A percentile compares a stretch with the other conserved stretches of the same genome.
phyloP scores from a whole-genome alignment of 495 filamentous ascomycete genomes.

The Entonaema liquescens region DNA sequence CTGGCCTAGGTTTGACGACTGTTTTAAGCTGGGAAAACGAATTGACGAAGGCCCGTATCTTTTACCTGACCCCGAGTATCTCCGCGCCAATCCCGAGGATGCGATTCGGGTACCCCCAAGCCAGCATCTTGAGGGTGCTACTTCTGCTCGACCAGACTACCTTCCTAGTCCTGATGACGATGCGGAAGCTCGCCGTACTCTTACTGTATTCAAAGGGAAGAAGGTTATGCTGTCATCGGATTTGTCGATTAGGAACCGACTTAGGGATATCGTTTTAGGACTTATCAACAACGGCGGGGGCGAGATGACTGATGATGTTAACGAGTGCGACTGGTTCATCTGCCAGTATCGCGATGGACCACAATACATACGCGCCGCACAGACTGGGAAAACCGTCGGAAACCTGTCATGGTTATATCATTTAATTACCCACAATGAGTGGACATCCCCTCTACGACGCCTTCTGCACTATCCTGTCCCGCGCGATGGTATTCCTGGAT shows the following conservation, averaged over 20 bases:
- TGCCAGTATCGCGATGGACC: conserved; percentile 86
- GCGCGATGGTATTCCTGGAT: conserved; percentile 77
- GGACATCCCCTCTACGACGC: conserved; percentile 80
- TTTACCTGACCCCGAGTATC: conserved; percentile 85
- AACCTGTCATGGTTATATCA: conserved; percentile 94
- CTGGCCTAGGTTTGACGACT: conserved; percentile 86
- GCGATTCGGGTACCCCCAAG: conserved; percentile 63
- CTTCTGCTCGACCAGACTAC: conserved; percentile 67
- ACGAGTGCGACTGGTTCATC: conserved; percentile 80
- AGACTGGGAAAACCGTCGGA: conserved; percentile 80
- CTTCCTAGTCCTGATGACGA: conserved; percentile 55
- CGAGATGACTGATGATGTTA: conserved; percentile 68
- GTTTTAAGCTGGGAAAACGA: conserved; percentile 84
- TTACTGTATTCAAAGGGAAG: conserved; percentile 72
- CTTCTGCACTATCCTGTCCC: conserved; percentile 91
- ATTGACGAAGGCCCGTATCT: conserved; percentile 89
- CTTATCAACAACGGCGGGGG: conserved; percentile 77
- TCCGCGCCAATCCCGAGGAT: conserved; percentile 63
- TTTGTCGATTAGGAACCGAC: conserved; percentile 70
- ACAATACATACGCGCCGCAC: conserved; percentile 79
- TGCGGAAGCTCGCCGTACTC: conserved; percentile 41
- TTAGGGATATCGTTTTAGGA: conserved; percentile 71
- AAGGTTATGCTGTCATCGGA: conserved; percentile 75
- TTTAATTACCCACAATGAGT: conserved; percentile 85
- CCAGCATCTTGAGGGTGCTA: conserved; percentile 76